Conservation (phyloP, 371 early-diverging fungal species). For the Mortierella sp. region DNA sequence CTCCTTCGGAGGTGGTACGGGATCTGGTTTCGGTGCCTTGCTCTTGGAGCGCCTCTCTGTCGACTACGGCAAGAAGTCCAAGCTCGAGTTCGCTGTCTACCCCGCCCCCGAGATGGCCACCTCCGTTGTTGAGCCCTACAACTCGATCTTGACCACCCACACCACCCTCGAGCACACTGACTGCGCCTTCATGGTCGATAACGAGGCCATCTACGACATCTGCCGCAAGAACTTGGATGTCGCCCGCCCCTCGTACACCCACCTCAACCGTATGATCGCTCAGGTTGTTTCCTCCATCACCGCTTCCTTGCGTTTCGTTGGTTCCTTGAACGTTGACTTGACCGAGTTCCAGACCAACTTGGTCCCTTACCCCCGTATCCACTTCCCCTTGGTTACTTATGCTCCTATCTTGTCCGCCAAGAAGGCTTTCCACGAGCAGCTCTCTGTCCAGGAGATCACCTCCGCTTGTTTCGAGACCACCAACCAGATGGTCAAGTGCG, state of each 20-base stretch:
- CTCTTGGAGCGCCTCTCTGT: slow-evolving; percentile 97
- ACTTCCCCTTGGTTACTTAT: slow-evolving; percentile 97
- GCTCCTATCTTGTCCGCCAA: slow-evolving; percentile 92
- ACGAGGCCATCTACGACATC: slow-evolving; percentile 99
- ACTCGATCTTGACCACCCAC: slow-evolving; percentile 98
- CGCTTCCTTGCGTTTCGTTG: slow-evolving; percentile 98
- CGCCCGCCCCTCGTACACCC: slow-evolving; percentile 97
- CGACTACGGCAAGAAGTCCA: slow-evolving; percentile 99
- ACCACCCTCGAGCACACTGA: slow-evolving; percentile 99
- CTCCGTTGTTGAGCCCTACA: slow-evolving; percentile 97
- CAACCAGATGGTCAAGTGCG: slow-evolving; percentile 98
- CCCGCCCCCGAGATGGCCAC: slow-evolving; percentile 99
- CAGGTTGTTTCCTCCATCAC: slow-evolving; percentile 99
- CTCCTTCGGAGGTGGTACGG: slow-evolving; percentile 99
- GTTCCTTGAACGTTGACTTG: slow-evolving; percentile 96
- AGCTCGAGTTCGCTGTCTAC: slow-evolving; percentile 99
- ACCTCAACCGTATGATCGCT: slow-evolving; percentile 99
- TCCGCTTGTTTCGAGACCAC: slow-evolving; percentile 94
- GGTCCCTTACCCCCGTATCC: slow-evolving; percentile 96
- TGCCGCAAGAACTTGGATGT: slow-evolving; percentile 99
- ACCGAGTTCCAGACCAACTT: slow-evolving; percentile 98
- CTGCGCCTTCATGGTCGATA: slow-evolving; percentile 99
- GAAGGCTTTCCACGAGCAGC: slow-evolving; percentile 95
- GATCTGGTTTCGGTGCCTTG: slow-evolving; percentile 99
- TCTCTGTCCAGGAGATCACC: slow-evolving; percentile 92